These are phyloP conservation scores for Gossypium arboreum DNA, from an alignment of 345 rosid genomes.

Conservation along the genomic window DNA sequence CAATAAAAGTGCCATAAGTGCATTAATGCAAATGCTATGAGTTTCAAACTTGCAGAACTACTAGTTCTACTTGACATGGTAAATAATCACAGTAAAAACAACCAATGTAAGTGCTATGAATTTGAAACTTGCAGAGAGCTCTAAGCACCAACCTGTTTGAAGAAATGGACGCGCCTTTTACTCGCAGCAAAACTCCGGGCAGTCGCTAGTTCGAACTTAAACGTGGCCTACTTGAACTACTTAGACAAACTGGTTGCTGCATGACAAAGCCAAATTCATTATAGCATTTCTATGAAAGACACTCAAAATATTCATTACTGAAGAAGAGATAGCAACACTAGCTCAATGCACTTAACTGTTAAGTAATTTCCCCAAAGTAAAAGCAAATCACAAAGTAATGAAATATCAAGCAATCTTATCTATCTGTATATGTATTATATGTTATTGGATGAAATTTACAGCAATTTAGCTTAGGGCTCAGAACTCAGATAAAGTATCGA, in stretches of 20 bases:
- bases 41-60: background rate
- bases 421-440: background rate
- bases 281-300: background rate
- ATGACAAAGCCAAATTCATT: slow-evolving; percentile 21
- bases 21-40: background rate
- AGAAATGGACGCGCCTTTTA: slow-evolving; percentile 73
- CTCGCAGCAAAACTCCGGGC: slow-evolving; percentile 85
- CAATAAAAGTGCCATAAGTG: background rate
- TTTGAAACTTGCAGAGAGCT: background rate
- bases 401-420: background rate
- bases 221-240: slow-evolving; percentile 21
- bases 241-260: slow-evolving; percentile 33
- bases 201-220: slow-evolving; percentile 55
- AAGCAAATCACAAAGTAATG: no score
- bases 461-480: background rate
- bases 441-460: background rate
- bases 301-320: background rate
- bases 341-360: background rate
- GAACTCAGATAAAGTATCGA: background rate
- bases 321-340: background rate
- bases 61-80: no score
- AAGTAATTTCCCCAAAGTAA: background rate
- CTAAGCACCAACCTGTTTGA: slow-evolving; percentile 48
- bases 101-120: no score
- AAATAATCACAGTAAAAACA: no score